Percentiles rank a stretch among this genome's conserved stretches.
These are phyloP conservation scores for Lactuca sativa DNA, from an alignment of 129 eudicot species.

Conservation along the genomic window DNA sequence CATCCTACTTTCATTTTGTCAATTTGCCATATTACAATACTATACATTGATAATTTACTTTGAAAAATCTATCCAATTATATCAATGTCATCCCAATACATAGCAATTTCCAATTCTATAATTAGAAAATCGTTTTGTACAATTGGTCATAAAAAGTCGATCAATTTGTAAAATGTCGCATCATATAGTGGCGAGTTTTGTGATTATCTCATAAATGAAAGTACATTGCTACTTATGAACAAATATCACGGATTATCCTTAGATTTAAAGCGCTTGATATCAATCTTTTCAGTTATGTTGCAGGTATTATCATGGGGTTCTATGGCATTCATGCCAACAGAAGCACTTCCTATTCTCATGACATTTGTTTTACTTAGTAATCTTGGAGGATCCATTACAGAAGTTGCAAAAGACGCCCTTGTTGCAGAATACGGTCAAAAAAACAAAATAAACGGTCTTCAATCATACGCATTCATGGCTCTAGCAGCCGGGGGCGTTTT, in stretches of 20 bases:
- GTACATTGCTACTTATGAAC: neutral
- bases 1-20: too few relatives aligned
- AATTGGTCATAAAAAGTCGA: too few relatives aligned
- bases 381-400: slow-evolving; percentile 84
- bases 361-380: slow-evolving; percentile 72
- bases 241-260: neutral
- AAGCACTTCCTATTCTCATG: slow-evolving; percentile 61
- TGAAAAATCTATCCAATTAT: too few relatives aligned
- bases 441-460: slow-evolving; percentile 67
- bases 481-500: slow-evolving; percentile 80
- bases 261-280: slow-evolving; percentile 25
- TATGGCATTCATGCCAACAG: slow-evolving; percentile 62
- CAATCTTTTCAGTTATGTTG: slow-evolving; percentile 59
- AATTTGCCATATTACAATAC: too few relatives aligned
- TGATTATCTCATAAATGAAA: neutral
- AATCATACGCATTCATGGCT: slow-evolving; percentile 91
- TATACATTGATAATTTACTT: too few relatives aligned
- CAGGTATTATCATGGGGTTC: slow-evolving; percentile 94
- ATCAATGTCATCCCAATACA: neutral
- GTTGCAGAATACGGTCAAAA: slow-evolving; percentile 86
- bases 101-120: neutral
- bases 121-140: too few relatives aligned
- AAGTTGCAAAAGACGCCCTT: slow-evolving; percentile 91
- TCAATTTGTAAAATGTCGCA: too few relatives aligned
- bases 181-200: too few relatives aligned